Conservation (phyloP, 2,329 filamentous ascomycete species). For the Calonectria crousiana region DNA sequence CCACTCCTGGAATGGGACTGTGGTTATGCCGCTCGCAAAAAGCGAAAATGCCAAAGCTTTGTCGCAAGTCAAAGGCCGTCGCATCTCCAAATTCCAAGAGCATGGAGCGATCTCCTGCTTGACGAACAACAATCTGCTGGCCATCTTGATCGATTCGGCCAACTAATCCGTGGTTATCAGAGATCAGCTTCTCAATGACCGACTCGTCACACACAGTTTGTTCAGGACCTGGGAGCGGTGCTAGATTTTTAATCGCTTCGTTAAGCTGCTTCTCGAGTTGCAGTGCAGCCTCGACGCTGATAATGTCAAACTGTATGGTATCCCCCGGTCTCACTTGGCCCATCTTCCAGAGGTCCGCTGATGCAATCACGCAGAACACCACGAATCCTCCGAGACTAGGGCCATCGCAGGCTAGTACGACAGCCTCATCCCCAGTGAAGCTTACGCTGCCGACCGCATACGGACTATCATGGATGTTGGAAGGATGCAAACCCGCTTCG, state of each 20-base stretch:
- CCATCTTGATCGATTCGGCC: constrained; percentile 31
- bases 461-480: constrained; percentile 55
- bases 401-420: constrained; percentile 54
- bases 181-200: not conserved
- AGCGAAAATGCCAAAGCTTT: constrained; percentile 50
- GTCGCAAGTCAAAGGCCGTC: constrained; percentile 46
- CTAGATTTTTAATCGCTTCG: constrained; percentile 38
- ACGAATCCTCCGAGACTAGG: constrained; percentile 58
- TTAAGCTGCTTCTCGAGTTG: constrained; percentile 39
- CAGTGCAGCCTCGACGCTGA: constrained; percentile 43
- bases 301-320: constrained; percentile 47
- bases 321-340: constrained; percentile 56
- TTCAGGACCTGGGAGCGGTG: not conserved
- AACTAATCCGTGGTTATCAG: constrained; percentile 18
- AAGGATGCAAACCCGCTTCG: constrained; percentile 54
- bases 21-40: constrained; percentile 48
- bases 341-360: constrained; percentile 56
- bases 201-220: not conserved
- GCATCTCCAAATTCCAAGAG: constrained; percentile 49
- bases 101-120: constrained; percentile 50
- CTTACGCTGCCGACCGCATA: constrained; percentile 57
- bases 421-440: constrained; percentile 57
- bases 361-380: constrained; percentile 52
- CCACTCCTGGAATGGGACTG: constrained; percentile 44
- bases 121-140: constrained; percentile 37